phyloP scores from a whole-genome alignment of 441 rosid species.

The Corymbia calophylla region DNA sequence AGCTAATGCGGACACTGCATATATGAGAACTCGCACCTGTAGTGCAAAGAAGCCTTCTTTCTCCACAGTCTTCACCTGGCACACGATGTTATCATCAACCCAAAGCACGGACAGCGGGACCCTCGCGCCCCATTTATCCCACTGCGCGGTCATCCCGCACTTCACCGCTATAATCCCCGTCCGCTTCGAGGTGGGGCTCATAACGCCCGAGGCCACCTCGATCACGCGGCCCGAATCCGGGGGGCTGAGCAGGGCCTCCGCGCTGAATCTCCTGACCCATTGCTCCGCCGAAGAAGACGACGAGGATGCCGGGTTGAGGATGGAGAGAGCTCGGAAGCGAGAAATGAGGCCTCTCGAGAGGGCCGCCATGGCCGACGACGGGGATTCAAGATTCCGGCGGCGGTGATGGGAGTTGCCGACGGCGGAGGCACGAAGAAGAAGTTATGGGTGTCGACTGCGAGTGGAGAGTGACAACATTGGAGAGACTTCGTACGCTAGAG shows the following conservation, averaged over 20 bases:
- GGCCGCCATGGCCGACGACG: conserved; percentile 40
- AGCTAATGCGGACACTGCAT: neutral
- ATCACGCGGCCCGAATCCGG: conserved; percentile 40
- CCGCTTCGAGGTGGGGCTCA: conserved; percentile 60
- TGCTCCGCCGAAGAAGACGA: neutral
- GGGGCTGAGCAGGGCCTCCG: conserved; percentile 18
- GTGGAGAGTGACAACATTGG: neutral
- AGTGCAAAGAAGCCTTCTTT: conserved; percentile 82
- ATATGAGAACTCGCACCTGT: conserved; percentile 40
- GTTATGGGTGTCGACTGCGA: neutral
- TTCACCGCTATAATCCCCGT: conserved; percentile 90
- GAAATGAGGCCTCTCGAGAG: conserved; percentile 64
- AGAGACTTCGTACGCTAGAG: neutral
- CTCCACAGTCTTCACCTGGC: conserved; percentile 88
- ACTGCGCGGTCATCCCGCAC: conserved; percentile 85
- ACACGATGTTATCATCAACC: conserved; percentile 90
- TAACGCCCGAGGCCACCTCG: conserved; percentile 50
- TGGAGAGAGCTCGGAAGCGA: conserved; percentile 39
- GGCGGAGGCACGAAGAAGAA: neutral
- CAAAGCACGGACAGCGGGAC: conserved; percentile 82
- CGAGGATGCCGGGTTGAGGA: conserved; percentile 1
- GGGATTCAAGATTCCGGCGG: neutral
- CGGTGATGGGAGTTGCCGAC: neutral
- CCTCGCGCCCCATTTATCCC: conserved; percentile 98
- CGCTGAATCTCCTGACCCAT: conserved; percentile 29